Evolutionary conservation across 202 grass and related monocot species (phyloP), one percentile per base, ranked within the genome.

Genomic region (Schoenoplectus triqueter): DNA sequence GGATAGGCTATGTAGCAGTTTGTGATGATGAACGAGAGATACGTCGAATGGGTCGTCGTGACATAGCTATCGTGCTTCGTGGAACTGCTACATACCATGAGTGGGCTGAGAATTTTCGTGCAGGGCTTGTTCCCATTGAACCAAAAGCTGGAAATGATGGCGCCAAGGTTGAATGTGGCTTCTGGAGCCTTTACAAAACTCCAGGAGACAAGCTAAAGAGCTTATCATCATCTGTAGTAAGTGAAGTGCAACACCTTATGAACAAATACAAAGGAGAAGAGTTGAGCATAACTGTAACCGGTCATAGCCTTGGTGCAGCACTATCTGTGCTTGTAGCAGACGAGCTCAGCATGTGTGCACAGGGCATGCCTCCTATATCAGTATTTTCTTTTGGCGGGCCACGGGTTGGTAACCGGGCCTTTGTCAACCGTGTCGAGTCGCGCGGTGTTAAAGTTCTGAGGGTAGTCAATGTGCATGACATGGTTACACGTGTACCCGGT

Each of bases 71-170:
- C 69, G 95, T 88, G 19, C 92, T 97, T 39, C 95, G 95, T 2
- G 95, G 95, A 72, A 97, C 95, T 14, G 90, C 92, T 79, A 97
- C 92, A 63, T 88, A 90, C 47, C 95, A 92, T 10, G 95, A 97
- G 79, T 97, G 95, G 95, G 90, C 90, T 14, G 95, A 97, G 92
- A 97, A 97, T 82, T 64, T 97, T 46, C 95, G 95, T 9, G 71
- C 89, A 42, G 79, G 89, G 8, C 90, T 97, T 69, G 92, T 94
- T 47, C 87, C 90, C 2, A 67, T 87, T 0, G 49, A 60, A n/a
- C 76, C 11, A 0, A 14, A 61, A 0, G 10, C 31, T 31, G 31
- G 15, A 19, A 77, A 69, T 3, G 44, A 60, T 1, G 9, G n/a
- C 19, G 42, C 66, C 60, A 97, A 97, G 86, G 95, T 94, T 4